Evolutionary conservation across 805 yeast species (phyloP).

Genomic region (Kodamaea neixiangensis): DNA sequence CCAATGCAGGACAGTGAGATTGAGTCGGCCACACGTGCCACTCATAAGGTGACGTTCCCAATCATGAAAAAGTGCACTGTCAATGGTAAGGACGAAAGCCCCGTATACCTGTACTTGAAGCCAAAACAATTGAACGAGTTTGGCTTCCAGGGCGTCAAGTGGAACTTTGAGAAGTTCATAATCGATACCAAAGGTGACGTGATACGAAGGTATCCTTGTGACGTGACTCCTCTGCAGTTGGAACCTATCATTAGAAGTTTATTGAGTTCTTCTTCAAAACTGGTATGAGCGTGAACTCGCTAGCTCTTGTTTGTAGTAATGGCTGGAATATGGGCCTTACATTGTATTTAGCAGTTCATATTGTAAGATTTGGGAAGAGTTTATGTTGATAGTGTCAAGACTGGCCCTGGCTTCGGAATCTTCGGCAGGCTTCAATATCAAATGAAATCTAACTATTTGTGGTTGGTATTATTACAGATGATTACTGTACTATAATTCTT

Average conservation of each 20-base stretch:
- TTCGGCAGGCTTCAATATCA: too few species aligned
- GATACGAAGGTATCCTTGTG: slow-evolving; percentile 61
- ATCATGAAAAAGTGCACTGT: slow-evolving; percentile 38
- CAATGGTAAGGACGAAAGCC: slow-evolving; percentile 35
- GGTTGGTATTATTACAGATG: too few species aligned
- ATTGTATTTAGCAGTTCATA: neutral
- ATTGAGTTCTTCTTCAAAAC: too few species aligned
- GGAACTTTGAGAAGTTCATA: slow-evolving; percentile 82
- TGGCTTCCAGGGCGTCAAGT: slow-evolving; percentile 53
- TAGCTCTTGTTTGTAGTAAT: neutral
- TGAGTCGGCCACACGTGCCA: slow-evolving; percentile 19
- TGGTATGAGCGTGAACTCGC: too few species aligned
- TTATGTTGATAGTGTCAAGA: too few species aligned
- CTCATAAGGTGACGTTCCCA: slow-evolving; percentile 39
- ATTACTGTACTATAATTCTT: too few species aligned
- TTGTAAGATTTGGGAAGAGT: neutral
- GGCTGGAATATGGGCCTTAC: neutral
- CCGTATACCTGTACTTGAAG: slow-evolving; percentile 35
- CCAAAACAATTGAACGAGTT: slow-evolving; percentile 25
- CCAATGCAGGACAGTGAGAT: slow-evolving; percentile 54
- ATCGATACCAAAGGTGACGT: slow-evolving; percentile 60
- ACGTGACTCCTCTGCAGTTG: slow-evolving; percentile 65
- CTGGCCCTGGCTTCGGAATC: too few species aligned
- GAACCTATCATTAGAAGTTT: slow-evolving; percentile 33
- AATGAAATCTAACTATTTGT: too few species aligned